Conservation (phyloP, 352 stramenopile species). For the Pythium dissimile region DNA sequence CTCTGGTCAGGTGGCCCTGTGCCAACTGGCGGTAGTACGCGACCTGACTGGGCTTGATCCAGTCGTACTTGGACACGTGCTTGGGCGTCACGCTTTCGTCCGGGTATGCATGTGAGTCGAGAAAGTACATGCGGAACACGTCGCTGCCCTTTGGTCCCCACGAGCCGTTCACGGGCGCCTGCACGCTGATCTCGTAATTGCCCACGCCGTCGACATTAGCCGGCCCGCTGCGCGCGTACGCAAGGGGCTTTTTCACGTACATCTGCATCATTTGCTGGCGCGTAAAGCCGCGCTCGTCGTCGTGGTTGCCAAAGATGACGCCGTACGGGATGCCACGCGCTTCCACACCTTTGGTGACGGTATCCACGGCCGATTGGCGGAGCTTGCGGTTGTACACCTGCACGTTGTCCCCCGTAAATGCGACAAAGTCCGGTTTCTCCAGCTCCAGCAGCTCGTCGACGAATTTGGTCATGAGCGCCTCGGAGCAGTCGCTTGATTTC, state of each 20-base stretch:
- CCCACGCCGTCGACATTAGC: conserved; percentile 44
- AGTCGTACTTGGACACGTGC: conserved; percentile 19
- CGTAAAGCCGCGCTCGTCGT: conserved; percentile 40
- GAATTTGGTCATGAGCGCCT: conserved; percentile 47
- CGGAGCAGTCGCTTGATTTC: conserved; percentile 25
- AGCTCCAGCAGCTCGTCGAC: conserved; percentile 50
- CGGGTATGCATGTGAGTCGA: conserved; percentile 49
- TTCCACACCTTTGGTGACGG: conserved; percentile 34
- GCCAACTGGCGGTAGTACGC: conserved; percentile 19
- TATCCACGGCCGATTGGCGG: conserved; percentile 31
- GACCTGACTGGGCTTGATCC: conserved; percentile 23
- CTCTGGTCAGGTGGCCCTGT: conserved; percentile 6
- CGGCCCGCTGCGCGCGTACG: conserved; percentile 48
- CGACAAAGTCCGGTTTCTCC: conserved; percentile 64
- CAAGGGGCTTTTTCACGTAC: conserved; percentile 30
- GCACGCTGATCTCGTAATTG: conserved; percentile 57
- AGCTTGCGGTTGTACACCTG: conserved; percentile 25
- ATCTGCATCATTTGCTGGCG: conserved; percentile 39
- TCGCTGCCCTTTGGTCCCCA: conserved; percentile 31
- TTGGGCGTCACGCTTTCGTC: conserved; percentile 11
- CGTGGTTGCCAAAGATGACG: conserved; percentile 65
- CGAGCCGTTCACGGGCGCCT: conserved; percentile 31
- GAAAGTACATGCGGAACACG: conserved; percentile 71
- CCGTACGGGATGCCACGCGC: conserved; percentile 46
- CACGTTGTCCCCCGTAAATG: conserved; percentile 65